Evolutionary conservation across 495 filamentous ascomycete species (phyloP).

Genomic region (Lasiosphaeria ovina): DNA sequence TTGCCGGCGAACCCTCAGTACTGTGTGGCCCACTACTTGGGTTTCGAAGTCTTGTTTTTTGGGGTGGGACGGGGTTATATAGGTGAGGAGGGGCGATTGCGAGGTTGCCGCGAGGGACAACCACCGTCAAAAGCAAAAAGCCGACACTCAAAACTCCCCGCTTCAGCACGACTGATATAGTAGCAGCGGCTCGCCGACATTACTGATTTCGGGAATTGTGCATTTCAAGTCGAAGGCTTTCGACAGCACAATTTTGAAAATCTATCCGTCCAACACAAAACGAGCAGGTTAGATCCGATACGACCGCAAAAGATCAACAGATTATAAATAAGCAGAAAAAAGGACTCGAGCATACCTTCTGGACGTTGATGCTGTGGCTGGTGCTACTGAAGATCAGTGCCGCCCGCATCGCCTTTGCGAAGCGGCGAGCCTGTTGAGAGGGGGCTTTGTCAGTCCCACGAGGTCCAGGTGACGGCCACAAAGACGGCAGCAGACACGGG

Average conservation of each 20-base stretch:
- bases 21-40: not conserved
- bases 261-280: conserved; percentile 53
- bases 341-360: conserved; percentile 68
- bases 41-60: not conserved
- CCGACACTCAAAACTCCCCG: not conserved
- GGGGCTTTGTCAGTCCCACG: not conserved
- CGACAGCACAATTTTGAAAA: conserved; percentile 98
- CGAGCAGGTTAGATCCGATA: conserved; percentile 18
- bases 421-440: conserved; percentile 72
- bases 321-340: not conserved
- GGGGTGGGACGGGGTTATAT: no score
- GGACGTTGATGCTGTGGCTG: conserved; percentile 98
- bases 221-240: conserved; percentile 99
- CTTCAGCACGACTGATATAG: conserved; percentile 78
- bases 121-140: not conserved
- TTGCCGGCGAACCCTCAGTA: not conserved
- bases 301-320: not conserved
- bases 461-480: no score
- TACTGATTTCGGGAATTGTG: conserved; percentile 98
- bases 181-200: conserved; percentile 92
- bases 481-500: not conserved
- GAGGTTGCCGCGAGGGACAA: not conserved
- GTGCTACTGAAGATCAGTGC: conserved; percentile 97
- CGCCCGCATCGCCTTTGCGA: conserved; percentile 97
- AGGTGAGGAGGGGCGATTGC: not conserved